Evolutionary conservation across 1,284 basidiomycete species (phyloP).

Genomic region (Rhodotorula sp.): DNA sequence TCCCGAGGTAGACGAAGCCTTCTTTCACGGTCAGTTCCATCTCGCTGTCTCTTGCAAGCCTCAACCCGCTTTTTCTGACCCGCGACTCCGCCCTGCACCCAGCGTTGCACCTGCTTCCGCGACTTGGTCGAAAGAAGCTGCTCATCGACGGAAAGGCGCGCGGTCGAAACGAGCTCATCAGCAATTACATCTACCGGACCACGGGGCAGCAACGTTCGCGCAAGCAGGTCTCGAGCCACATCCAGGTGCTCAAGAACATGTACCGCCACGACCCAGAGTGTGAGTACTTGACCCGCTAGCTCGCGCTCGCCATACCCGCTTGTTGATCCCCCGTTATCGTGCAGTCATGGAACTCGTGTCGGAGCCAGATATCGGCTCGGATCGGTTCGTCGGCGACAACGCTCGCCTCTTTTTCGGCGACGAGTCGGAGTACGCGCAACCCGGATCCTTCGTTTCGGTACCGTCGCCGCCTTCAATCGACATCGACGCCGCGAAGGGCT

Average conservation of each 20-base stretch:
- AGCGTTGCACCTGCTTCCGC: slow-evolving; percentile 52
- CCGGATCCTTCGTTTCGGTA: not conserved
- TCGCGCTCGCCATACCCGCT: not conserved
- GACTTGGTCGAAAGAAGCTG: slow-evolving; percentile 54
- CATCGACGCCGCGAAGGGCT: slow-evolving; percentile 7
- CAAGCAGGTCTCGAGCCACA: slow-evolving; percentile 51
- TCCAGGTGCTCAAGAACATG: slow-evolving; percentile 51
- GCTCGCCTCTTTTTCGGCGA: slow-evolving; percentile 39
- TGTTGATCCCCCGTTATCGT: not conserved
- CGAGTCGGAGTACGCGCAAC: slow-evolving; percentile 8
- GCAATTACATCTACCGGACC: slow-evolving; percentile 54
- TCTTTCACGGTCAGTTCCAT: slow-evolving; percentile 48
- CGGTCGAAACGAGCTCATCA: slow-evolving; percentile 57
- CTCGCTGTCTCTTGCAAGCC: too few species aligned
- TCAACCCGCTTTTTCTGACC: not conserved
- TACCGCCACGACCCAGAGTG: slow-evolving; percentile 49
- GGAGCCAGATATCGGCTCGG: slow-evolving; percentile 40
- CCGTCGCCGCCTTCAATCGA: slow-evolving; percentile 4
- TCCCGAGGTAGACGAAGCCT: slow-evolving; percentile 51
- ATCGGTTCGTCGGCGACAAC: slow-evolving; percentile 31
- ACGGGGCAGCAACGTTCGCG: slow-evolving; percentile 50
- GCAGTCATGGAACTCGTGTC: slow-evolving; percentile 41
- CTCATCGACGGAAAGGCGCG: slow-evolving; percentile 54
- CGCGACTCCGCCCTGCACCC: not conserved
- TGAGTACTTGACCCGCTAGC: slow-evolving; percentile 15